Percentiles rank a stretch among this genome's conserved stretches.
Evolutionary conservation across 305 asterid genomes (phyloP).

Genomic region (Petunia hybrid): DNA sequence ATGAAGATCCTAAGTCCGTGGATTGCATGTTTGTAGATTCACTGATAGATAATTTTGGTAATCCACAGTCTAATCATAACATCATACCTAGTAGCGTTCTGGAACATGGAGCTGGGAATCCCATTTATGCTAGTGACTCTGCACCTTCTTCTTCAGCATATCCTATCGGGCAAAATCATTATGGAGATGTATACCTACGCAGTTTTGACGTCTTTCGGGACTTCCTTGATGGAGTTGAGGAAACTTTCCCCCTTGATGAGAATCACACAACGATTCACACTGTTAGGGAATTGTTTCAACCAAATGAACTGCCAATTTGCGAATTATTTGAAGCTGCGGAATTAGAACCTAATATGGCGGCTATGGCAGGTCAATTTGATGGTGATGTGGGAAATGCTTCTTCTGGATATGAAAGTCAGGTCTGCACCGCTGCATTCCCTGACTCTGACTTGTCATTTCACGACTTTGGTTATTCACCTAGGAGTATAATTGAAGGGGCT

Average conservation of each 20-base stretch:
- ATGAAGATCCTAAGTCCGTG: slow-evolving; percentile 32
- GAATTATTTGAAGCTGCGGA: slow-evolving; percentile 44
- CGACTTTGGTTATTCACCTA: slow-evolving; percentile 46
- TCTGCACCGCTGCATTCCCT: slow-evolving; percentile 25
- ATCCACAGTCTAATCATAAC: slow-evolving; percentile 45
- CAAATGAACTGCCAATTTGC: slow-evolving; percentile 43
- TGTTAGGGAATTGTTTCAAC: slow-evolving; percentile 39
- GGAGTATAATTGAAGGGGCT: slow-evolving; percentile 45
- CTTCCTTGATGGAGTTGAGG: slow-evolving; percentile 40
- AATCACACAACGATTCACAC: slow-evolving; percentile 19
- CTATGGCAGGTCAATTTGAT: slow-evolving; percentile 24
- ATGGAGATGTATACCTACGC: slow-evolving; percentile 37
- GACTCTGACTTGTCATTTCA: slow-evolving; percentile 43
- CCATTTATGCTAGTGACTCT: slow-evolving; percentile 38
- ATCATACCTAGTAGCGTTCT: slow-evolving; percentile 35
- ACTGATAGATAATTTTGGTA: slow-evolving; percentile 42
- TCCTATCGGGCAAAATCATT: slow-evolving; percentile 38
- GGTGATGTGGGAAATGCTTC: slow-evolving; percentile 36
- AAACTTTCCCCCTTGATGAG: slow-evolving; percentile 37
- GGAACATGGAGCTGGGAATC: slow-evolving; percentile 36
- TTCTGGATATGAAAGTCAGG: slow-evolving; percentile 45
- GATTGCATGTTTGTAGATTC: slow-evolving; percentile 42
- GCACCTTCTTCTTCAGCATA: slow-evolving; percentile 37
- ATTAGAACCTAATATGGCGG: slow-evolving; percentile 29
- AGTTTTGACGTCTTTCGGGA: slow-evolving; percentile 37